These are phyloP conservation scores for Aegle marmelos DNA, from an alignment of 345 rosid genomes.

Conservation along the genomic window DNA sequence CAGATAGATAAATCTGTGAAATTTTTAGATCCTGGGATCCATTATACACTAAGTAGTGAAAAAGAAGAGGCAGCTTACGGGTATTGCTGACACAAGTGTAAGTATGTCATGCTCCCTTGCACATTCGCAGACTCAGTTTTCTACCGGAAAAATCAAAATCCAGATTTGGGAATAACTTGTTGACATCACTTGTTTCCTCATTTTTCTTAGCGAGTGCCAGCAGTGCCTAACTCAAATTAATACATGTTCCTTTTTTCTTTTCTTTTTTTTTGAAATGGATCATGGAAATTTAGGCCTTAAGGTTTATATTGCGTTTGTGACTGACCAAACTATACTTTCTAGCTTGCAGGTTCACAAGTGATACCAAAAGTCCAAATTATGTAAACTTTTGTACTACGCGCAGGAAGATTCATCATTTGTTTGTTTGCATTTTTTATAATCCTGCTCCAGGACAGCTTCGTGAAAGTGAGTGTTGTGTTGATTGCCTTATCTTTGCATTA, in stretches of 20 bases:
- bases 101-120: background rate
- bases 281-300: background rate
- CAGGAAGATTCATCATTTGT: background rate
- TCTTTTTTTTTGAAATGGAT: background rate
- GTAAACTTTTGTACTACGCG: background rate
- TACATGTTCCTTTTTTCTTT: background rate
- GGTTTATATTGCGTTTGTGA: background rate
- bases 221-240: background rate
- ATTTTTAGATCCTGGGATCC: conserved; percentile 5
- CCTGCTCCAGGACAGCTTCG: background rate
- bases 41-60: background rate
- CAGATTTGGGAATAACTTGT: background rate
- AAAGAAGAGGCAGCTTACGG: background rate
- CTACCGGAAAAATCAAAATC: conserved; percentile 5
- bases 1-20: background rate
- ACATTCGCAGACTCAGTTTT: background rate
- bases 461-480: background rate
- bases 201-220: background rate
- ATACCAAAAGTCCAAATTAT: too few relatives aligned
- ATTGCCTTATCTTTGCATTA: too few relatives aligned
- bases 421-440: background rate
- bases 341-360: too few relatives aligned
- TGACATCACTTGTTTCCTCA: background rate
- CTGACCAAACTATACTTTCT: background rate
- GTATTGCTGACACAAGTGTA: conserved; percentile 4